Evolutionary conservation across 2,329 filamentous ascomycete species (phyloP).

Genomic region (Ophiostoma quercus): DNA sequence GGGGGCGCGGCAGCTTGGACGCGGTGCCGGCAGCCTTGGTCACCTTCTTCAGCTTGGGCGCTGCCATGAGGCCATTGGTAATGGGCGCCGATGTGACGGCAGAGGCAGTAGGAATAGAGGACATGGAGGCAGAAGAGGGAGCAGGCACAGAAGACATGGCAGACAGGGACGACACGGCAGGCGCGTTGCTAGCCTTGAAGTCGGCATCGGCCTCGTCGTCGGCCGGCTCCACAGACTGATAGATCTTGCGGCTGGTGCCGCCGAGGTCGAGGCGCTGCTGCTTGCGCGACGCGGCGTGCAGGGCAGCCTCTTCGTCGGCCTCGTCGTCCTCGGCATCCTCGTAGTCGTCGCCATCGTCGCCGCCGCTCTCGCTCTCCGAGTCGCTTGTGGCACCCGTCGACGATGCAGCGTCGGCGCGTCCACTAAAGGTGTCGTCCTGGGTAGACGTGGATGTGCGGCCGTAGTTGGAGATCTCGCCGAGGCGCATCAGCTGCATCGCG

Average conservation of each 20-base stretch:
- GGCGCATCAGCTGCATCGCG: constrained; percentile 90
- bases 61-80: constrained; percentile 32
- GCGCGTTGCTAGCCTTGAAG: constrained; percentile 41
- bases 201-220: constrained; percentile 56
- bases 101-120: not conserved
- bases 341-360: constrained; percentile 55
- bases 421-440: constrained; percentile 87
- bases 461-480: constrained; percentile 90
- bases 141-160: not conserved
- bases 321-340: constrained; percentile 44
- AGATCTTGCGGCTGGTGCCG: constrained; percentile 43
- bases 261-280: constrained; percentile 49
- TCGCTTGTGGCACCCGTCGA: constrained; percentile 82
- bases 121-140: not conserved
- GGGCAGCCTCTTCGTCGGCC: constrained; percentile 52
- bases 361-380: constrained; percentile 67
- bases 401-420: constrained; percentile 76
- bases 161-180: constrained; percentile 31
- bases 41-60: constrained; percentile 41
- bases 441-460: constrained; percentile 91
- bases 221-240: constrained; percentile 44
- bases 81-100: not conserved
- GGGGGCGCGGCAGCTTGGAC: constrained; percentile 34
- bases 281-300: constrained; percentile 46
- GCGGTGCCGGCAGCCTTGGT: constrained; percentile 34